Evolutionary conservation across 139 green algal species (phyloP), one percentile per base, ranked within the genome.

Genomic region (Nannochloris sp.): DNA sequence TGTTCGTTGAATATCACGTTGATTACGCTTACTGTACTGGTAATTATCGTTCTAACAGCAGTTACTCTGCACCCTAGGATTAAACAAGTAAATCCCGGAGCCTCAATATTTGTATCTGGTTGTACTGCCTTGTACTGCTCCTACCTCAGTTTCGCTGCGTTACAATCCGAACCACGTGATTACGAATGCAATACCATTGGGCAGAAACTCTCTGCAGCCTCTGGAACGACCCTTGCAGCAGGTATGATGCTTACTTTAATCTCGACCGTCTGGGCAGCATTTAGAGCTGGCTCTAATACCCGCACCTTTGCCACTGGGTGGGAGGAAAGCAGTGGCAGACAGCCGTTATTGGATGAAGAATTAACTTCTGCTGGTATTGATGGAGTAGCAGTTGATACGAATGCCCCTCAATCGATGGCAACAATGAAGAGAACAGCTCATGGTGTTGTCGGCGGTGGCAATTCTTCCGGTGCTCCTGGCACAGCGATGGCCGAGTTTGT

Each of bases 101-200:
- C 34, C 10, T 65, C 59, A n/a, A 89, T 99, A 32, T 96, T 99
- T 77, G 92, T 92, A 35, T 70, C 87, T 12, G 80, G 87, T 38
- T 71, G 87, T 34, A 81, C 96, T 57, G 70, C 78, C 2, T 64
- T 96, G 9, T 99, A 98, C 84, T 82, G 72, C 71, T 84, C 80
- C 46, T 98, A 97, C 86, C 79, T 98, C 7, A 79, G 63, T 72
- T 97, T 92, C 81, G 81, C 65, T 6, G 89, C 93, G 0, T 81
- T 98, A 38, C 71, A 83, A 60, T 74, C 53, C 7, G 85, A 97
- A 85, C 91, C 92, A 1, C 75, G 88, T 14, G 79, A 89, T 61
- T 95, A 97, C 70, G 72, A 76, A 44, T 99, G 93, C 89, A 98
- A 98, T 78, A 77, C 33, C 42, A 71, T 97, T 48, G 92, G 76